Conservation (phyloP, 139 green algal species). For the Micractinium conductrix region DNA sequence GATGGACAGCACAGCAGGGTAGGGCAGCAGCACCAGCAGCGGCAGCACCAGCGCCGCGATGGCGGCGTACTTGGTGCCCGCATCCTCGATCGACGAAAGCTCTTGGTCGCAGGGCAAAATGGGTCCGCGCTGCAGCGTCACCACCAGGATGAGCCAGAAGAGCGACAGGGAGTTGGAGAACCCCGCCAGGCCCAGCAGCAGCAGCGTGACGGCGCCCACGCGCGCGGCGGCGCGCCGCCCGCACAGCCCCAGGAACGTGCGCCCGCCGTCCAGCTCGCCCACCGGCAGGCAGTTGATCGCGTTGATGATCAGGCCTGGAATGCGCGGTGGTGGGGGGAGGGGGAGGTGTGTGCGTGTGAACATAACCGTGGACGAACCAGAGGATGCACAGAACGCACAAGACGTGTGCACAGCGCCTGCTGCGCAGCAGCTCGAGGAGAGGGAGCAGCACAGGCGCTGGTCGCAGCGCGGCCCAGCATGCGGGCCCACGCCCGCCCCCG, state of each 20-base stretch:
- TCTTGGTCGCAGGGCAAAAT: conserved; percentile 67
- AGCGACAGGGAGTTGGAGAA: conserved; percentile 70
- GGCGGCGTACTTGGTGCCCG: conserved; percentile 17
- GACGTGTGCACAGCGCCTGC: too few relatives aligned
- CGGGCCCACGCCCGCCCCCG: too few relatives aligned
- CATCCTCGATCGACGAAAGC: conserved; percentile 24
- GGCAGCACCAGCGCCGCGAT: conserved; percentile 61
- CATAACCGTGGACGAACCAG: too few relatives aligned
- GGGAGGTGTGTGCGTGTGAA: background rate
- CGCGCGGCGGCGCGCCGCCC: conserved; percentile 39
- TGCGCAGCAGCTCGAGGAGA: background rate
- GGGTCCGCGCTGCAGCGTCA: conserved; percentile 79
- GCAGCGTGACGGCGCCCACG: conserved; percentile 57
- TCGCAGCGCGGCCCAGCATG: background rate
- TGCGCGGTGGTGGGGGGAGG: too few relatives aligned
- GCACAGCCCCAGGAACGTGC: conserved; percentile 64
- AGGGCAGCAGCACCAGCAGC: conserved; percentile 77
- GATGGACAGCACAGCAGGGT: conserved; percentile 42
- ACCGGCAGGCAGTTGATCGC: conserved; percentile 69
- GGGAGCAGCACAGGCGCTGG: background rate
- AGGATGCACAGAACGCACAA: too few relatives aligned
- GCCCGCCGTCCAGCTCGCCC: conserved; percentile 81
- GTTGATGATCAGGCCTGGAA: conserved; percentile 30
- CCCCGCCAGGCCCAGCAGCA: conserved; percentile 64
- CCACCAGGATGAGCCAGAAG: conserved; percentile 83